Conservation (phyloP, 148 eudicot genomes). For the Tetragonia tetragonoides region DNA sequence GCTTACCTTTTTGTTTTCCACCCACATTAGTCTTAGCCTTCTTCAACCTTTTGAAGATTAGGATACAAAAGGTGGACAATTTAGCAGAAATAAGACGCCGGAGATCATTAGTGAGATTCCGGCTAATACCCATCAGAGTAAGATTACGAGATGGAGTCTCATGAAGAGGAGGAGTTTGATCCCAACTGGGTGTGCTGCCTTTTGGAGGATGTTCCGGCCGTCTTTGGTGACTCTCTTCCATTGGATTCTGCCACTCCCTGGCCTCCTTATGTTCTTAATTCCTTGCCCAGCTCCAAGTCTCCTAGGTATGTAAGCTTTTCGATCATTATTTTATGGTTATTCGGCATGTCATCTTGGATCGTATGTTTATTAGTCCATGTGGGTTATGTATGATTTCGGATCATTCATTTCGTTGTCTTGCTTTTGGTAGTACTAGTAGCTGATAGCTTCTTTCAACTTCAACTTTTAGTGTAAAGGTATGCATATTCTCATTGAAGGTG, state of each 20-base stretch:
- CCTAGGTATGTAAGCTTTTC: conserved; percentile 18
- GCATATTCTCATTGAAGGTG: too few species aligned
- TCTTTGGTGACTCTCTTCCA: conserved; percentile 8
- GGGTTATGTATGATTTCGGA: too few species aligned
- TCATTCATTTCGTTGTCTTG: too few species aligned
- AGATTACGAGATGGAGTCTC: conserved; percentile 18
- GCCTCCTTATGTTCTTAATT: background rate
- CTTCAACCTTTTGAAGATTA: conserved; percentile 2
- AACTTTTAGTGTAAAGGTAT: too few species aligned
- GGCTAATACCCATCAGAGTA: background rate
- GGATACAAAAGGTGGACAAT: background rate
- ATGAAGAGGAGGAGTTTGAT: conserved; percentile 21
- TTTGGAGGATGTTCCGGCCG: conserved; percentile 14
- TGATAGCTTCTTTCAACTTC: too few species aligned
- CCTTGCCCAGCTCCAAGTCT: conserved; percentile 8
- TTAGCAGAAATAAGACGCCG: background rate
- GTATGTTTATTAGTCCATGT: background rate
- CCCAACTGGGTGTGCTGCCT: conserved; percentile 26
- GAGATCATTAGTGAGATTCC: background rate
- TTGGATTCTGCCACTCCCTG: background rate
- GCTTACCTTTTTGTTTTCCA: background rate
- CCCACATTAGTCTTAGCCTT: background rate
- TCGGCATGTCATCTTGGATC: background rate
- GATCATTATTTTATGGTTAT: background rate
- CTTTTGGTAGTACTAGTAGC: too few species aligned